Base-by-base conservation (phyloP, 805 yeast species). In the Hanseniaspora occidentalis region DNA sequence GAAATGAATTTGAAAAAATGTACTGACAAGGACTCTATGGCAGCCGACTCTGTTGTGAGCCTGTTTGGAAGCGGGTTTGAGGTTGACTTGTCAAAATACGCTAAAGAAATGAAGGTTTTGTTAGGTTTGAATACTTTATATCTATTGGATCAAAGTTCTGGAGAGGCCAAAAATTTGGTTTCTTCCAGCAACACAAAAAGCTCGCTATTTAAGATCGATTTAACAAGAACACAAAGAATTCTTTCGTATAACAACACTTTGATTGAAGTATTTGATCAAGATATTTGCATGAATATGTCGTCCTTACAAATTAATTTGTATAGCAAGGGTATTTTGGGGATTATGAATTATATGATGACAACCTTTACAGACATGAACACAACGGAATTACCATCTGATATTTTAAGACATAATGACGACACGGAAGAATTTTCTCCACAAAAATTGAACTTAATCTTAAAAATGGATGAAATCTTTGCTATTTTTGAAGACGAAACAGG, bases 311-410 rank as follows among this genome's bases (percentile, higher is more conserved):
- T 82, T 27, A 79, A 83, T 2, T 60, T 88, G 6, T 76, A 94
- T 0, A 75, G 96, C 37, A 81, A 75, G 52, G 81, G 94, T 1
- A 60, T 83, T 13, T 65, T 92, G 45, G 80, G 94, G 1, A 62
- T 92, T 11, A 60, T 89, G 47, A 89, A 86, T 56, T 92, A 79
- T 56, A 67, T 82, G 2, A 64, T 88, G 51, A 82, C 85, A 35
- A 92, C 97, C 0, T 92, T 92, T 56, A 81, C 96, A 0, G 79
- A 79, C 57, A 95, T 95, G 0, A 70, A 75, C 45, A 78, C 81
- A 1, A 73, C 73, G 5, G 76, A 74, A 34, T 63, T 76, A 1
- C 83, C 84, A 1, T 79, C 86, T 0, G 88, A 79, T 61, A 75
- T 67, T 23, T 64, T 81, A 43, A 74, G 79, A 41, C 88, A 81